Evolutionary conservation across 805 yeast species (phyloP).

Genomic region (Priceomyces fermenticarens): DNA sequence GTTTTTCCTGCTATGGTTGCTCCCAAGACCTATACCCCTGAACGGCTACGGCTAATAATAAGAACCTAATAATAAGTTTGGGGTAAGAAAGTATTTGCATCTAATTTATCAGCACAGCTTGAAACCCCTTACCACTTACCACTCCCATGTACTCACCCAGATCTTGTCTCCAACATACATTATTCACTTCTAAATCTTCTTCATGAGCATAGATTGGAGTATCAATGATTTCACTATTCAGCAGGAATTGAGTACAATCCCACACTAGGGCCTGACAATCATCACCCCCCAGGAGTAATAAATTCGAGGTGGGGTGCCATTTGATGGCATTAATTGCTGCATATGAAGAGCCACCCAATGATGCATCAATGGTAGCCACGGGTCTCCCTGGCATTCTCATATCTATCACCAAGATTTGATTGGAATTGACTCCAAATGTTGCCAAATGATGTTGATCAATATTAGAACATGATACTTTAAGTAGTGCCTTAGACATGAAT

Average conservation of each 20-base stretch:
- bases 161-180: conserved; percentile 65
- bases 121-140: conserved; percentile 65
- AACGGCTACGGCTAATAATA: no score
- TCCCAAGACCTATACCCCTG: no score
- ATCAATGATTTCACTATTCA: conserved; percentile 15
- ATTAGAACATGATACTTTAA: conserved; percentile 75
- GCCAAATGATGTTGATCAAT: conserved; percentile 82
- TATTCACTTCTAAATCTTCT: conserved; percentile 71
- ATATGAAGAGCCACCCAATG: conserved; percentile 45
- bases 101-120: conserved; percentile 40
- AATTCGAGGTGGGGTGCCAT: conserved; percentile 81
- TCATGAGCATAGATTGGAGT: conserved; percentile 50
- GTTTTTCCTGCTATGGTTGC: no score
- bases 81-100: no score
- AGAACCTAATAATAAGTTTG: no score
- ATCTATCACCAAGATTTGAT: conserved; percentile 68
- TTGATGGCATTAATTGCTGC: conserved; percentile 67
- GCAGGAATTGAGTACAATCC: conserved; percentile 46
- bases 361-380: conserved; percentile 60
- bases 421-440: conserved; percentile 70
- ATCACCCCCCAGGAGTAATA: conserved; percentile 63
- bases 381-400: conserved; percentile 88
- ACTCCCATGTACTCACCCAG: conserved; percentile 81
- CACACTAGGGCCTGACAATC: conserved; percentile 72
- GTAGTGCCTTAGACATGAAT: conserved; percentile 52